phyloP scores from a whole-genome alignment of 805 yeast genomes.

The Kodamaea neixiangensis region DNA sequence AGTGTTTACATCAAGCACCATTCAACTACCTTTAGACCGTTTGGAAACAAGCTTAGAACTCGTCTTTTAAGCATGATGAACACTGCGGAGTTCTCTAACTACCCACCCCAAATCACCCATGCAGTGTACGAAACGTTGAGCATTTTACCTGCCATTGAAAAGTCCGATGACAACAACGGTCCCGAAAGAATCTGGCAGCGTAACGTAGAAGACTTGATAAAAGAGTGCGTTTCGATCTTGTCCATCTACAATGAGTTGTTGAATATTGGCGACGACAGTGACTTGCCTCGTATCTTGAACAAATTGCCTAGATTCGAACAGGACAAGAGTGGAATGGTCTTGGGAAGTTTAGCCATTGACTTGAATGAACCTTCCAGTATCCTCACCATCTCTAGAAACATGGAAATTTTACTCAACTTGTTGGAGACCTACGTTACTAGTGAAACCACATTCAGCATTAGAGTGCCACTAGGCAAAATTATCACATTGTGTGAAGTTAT shows the following conservation, averaged over 20 bases:
- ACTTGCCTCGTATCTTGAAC: conserved; percentile 41
- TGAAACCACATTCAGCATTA: conserved; percentile 56
- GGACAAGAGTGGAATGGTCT: conserved; percentile 12
- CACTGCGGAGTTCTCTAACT: conserved; percentile 37
- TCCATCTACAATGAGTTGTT: conserved; percentile 60
- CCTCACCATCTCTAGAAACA: conserved; percentile 51
- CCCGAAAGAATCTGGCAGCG: conserved; percentile 48
- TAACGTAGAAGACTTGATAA: conserved; percentile 49
- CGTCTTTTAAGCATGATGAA: conserved; percentile 39
- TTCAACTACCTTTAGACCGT: conserved; percentile 82
- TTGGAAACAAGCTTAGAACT: conserved; percentile 59
- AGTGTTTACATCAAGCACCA: conserved; percentile 51
- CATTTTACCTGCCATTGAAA: conserved; percentile 55
- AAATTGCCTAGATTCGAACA: conserved; percentile 24
- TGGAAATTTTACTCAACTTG: conserved; percentile 45
- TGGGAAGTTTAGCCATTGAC: conserved; percentile 50
- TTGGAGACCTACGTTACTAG: conserved; percentile 44
- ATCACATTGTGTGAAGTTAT: conserved; percentile 54
- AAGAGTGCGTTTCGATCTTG: conserved; percentile 56
- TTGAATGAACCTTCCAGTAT: conserved; percentile 55
- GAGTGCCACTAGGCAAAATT: conserved; percentile 64
- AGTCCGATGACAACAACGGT: conserved; percentile 32
- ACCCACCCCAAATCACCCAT: conserved; percentile 41
- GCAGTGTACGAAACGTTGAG: conserved; percentile 54
- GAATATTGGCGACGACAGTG: conserved; percentile 56